A percentile compares a stretch with the other conserved stretches of the same genome.
Evolutionary conservation across 495 filamentous ascomycete genomes (phyloP).

Genomic region (Paragyromitra xinjiangensis): DNA sequence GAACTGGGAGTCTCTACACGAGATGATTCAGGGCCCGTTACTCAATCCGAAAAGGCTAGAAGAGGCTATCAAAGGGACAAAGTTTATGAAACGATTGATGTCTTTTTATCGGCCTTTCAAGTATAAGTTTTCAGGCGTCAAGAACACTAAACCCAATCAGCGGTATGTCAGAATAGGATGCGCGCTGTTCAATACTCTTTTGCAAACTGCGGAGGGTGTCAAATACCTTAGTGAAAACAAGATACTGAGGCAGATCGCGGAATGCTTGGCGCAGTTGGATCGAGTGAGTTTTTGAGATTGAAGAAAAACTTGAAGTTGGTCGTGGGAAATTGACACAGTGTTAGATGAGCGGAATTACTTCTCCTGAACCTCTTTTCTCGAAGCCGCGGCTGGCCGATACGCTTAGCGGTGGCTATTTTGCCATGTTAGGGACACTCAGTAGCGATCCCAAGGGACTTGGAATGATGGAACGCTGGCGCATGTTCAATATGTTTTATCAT

Average conservation of each 20-base stretch:
- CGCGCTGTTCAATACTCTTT: slow-evolving; percentile 81
- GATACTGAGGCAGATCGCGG: slow-evolving; percentile 87
- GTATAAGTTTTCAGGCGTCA: slow-evolving; percentile 84
- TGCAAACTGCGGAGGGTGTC: slow-evolving; percentile 83
- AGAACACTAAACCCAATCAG: slow-evolving; percentile 89
- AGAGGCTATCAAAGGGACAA: slow-evolving; percentile 92
- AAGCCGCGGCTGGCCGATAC: slow-evolving; percentile 81
- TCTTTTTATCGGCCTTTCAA: slow-evolving; percentile 98
- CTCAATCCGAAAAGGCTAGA: slow-evolving; percentile 91
- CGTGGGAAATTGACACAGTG: slow-evolving; percentile 20
- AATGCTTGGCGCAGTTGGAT: slow-evolving; percentile 93
- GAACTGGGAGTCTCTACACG: slow-evolving; percentile 93
- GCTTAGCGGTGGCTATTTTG: slow-evolving; percentile 89
- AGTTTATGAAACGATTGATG: slow-evolving; percentile 92
- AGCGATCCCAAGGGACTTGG: slow-evolving; percentile 78
- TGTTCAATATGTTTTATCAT: slow-evolving; percentile 99
- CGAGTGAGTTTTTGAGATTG: slow-evolving; percentile 61
- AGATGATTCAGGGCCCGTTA: slow-evolving; percentile 90
- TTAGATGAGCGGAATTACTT: slow-evolving; percentile 86
- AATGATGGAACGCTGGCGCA: slow-evolving; percentile 95
- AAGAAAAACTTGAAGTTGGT: slow-evolving; percentile 23
- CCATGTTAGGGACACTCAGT: slow-evolving; percentile 85
- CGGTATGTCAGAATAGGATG: slow-evolving; percentile 92
- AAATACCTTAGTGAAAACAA: slow-evolving; percentile 91
- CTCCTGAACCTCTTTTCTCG: slow-evolving; percentile 86